Evolutionary conservation across 2,329 filamentous ascomycete species (phyloP).

Genomic region (Intubia oerlemansii): DNA sequence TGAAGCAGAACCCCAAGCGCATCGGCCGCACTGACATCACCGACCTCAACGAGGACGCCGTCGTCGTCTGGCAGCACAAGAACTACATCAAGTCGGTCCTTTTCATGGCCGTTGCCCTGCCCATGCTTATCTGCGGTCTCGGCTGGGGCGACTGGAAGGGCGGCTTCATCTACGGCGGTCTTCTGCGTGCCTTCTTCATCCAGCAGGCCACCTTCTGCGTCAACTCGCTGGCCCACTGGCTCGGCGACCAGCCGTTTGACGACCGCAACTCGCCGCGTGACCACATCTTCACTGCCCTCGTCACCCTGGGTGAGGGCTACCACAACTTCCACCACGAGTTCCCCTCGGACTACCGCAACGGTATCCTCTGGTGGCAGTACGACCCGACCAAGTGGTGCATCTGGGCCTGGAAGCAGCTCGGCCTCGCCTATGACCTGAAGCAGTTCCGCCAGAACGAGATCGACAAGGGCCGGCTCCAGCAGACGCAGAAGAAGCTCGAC

Average conservation of each 20-base stretch:
- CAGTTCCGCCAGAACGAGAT: slow-evolving; percentile 84
- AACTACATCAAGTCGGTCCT: slow-evolving; percentile 67
- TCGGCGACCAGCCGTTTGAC: slow-evolving; percentile 81
- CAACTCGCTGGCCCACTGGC: slow-evolving; percentile 79
- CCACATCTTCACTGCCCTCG: slow-evolving; percentile 66
- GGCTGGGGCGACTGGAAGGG: slow-evolving; percentile 66
- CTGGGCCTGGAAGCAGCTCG: slow-evolving; percentile 64
- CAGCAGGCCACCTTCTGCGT: slow-evolving; percentile 88
- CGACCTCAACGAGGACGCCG: slow-evolving; percentile 66
- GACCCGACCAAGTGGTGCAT: slow-evolving; percentile 85
- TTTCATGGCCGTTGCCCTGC: slow-evolving; percentile 57
- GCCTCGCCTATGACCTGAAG: slow-evolving; percentile 72
- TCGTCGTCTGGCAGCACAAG: slow-evolving; percentile 75
- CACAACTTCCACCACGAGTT: slow-evolving; percentile 96
- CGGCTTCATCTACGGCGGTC: slow-evolving; percentile 68
- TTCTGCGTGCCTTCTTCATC: slow-evolving; percentile 73
- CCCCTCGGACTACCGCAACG: slow-evolving; percentile 81
- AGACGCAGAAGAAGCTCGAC: slow-evolving; percentile 82
- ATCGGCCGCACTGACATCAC: slow-evolving; percentile 76
- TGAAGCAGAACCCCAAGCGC: slow-evolving; percentile 83
- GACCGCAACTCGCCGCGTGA: slow-evolving; percentile 83
- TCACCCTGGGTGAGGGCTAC: slow-evolving; percentile 70
- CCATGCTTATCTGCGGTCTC: slow-evolving; percentile 53
- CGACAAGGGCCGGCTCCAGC: slow-evolving; percentile 76
- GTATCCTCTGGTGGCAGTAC: slow-evolving; percentile 79